Conservation (phyloP, 441 rosid species). For the Erodium trifolium region DNA sequence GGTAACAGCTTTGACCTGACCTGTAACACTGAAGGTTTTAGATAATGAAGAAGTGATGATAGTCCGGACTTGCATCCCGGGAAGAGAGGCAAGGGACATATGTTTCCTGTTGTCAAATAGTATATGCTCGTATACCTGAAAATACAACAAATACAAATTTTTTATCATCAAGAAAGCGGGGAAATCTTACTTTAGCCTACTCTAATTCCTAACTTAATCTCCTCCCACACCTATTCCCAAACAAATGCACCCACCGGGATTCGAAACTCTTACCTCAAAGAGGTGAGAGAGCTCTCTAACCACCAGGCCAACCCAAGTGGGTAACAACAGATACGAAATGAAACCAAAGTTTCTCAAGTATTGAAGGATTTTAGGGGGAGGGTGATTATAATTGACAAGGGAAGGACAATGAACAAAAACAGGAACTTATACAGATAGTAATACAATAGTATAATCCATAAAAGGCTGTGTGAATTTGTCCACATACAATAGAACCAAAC, state of each 20-base stretch:
- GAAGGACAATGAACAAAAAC: neutral
- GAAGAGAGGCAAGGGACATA: slow-evolving; percentile 42
- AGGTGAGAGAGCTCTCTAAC: no score
- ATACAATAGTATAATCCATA: neutral
- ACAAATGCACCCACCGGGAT: no score
- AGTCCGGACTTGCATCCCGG: slow-evolving; percentile 56
- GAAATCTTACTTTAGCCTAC: no score
- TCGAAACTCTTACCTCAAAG: no score
- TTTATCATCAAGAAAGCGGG: no score
- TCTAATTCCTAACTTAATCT: no score
- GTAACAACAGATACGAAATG: slow-evolving; percentile 6
- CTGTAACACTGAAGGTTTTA: slow-evolving; percentile 54
- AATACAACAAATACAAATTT: neutral
- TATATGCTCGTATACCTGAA: slow-evolving; percentile 51
- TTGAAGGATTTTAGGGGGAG: neutral
- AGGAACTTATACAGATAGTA: neutral
- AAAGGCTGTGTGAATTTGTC: neutral
- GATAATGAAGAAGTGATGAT: slow-evolving; percentile 56
- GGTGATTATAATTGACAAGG: neutral
- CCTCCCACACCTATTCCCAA: no score
- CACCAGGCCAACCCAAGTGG: no score
- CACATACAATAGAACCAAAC: neutral
- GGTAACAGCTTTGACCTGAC: slow-evolving; percentile 20
- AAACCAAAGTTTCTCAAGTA: slow-evolving; percentile 1
- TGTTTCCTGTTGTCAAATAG: slow-evolving; percentile 41